Conservation (phyloP, 78 protist species). For the Creolimax fragrantissima region DNA sequence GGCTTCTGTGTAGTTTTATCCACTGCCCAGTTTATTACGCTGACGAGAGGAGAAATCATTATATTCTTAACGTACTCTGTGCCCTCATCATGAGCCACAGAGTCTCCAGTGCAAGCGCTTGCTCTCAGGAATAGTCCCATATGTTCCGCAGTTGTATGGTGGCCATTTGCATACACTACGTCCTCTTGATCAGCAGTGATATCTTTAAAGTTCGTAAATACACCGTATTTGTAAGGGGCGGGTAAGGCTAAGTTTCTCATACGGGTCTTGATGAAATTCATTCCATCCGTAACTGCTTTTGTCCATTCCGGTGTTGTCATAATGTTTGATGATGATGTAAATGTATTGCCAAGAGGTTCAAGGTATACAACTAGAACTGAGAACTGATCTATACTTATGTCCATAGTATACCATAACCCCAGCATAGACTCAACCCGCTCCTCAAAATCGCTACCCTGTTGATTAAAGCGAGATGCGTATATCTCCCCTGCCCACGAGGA, state of each 20-base stretch:
- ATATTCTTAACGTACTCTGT: background rate
- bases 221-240: background rate
- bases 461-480: background rate
- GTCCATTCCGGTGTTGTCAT: background rate
- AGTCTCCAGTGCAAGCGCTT: background rate
- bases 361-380: background rate
- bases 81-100: constrained; percentile 10
- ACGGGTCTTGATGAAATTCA: constrained; percentile 1
- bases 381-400: background rate
- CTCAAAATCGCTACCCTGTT: background rate
- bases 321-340: too few species aligned
- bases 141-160: constrained; percentile 26
- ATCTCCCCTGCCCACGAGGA: background rate
- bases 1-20: background rate
- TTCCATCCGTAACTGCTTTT: background rate
- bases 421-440: background rate
- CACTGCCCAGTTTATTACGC: constrained; percentile 1
- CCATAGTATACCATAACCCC: background rate
- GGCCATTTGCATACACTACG: constrained; percentile 23
- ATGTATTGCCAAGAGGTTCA: background rate
- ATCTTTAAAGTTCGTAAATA: background rate
- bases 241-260: background rate
- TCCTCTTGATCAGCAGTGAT: background rate
- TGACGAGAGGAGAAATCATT: background rate
- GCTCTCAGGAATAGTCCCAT: constrained; percentile 2